Evolutionary conservation across 305 asterid genomes (phyloP), one percentile per base, ranked within the genome.

Genomic region (Fraxinus dipetala): DNA sequence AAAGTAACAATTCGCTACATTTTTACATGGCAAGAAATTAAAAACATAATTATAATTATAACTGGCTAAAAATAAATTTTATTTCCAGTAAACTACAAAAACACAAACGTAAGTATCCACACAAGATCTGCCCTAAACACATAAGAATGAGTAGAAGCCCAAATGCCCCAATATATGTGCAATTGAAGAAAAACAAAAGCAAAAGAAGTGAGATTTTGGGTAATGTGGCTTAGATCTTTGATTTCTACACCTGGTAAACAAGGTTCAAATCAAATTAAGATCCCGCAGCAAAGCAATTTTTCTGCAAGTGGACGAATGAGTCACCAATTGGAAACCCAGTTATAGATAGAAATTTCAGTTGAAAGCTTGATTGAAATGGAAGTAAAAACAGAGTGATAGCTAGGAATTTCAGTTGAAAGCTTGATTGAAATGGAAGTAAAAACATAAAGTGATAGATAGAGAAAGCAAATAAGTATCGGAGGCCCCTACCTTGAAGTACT

Each of bases 171-270:
- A 72, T 26, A 32, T 43, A 13, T 65, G 70, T 87, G 85, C 74
- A 86, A 79, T 26, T 45, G 83, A 31, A 65, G 70, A 67, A 83
- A 76, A 80, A 61, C 65, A 80, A 54, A 81, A 69, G 13, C 77
- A 83, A 82, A 63, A 30, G 77, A 72, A 83, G 51, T 6, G 81
- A 70, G 77, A 31, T 82, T 78, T 18, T 56, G 82, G 30, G 79
- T 59, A 86, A 87, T 85, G 93, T 65, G 83, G 87, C 20, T 85
- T 92, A 92, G 98, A 94, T 91, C 97, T 94, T 91, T 83, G 81
- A 87, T 84, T 78, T 83, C 67, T 31, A 28, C 81, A 89, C 95
- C 93, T 87, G 84, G 79, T 34, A 81, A 85, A 81, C 70, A 38
- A 56, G 81, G 77, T 80, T 77, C 31, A 38, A 80, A 78, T 79